Percentiles rank a stretch among this genome's conserved stretches.
These are phyloP conservation scores for Beauveria pseudobassiana DNA, from an alignment of 2,329 filamentous ascomycete species.

Conservation along the genomic window DNA sequence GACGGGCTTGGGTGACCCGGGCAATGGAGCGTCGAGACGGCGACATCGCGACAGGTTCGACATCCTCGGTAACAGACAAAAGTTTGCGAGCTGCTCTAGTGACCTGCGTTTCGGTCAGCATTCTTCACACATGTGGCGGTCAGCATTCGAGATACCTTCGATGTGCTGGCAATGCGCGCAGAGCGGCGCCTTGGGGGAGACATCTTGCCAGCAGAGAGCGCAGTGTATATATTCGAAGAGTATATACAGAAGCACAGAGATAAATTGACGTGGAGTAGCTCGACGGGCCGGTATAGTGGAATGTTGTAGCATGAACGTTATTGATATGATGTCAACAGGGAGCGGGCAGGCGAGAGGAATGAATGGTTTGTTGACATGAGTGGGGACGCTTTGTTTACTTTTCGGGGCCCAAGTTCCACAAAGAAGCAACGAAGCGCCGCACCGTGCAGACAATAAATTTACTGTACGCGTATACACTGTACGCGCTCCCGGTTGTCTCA, in stretches of 20 bases:
- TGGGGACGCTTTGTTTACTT: slow-evolving; percentile 22
- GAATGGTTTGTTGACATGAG: slow-evolving; percentile 17
- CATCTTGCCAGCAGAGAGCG: slow-evolving; percentile 24
- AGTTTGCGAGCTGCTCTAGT: slow-evolving; percentile 27
- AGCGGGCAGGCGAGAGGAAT: not conserved
- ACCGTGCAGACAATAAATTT: not conserved
- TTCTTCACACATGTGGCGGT: slow-evolving; percentile 4
- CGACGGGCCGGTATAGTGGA: slow-evolving; percentile 6
- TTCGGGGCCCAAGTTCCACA: slow-evolving; percentile 13
- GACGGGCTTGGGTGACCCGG: not conserved
- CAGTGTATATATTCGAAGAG: slow-evolving; percentile 10
- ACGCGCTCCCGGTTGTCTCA: not conserved
- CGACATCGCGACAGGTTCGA: slow-evolving; percentile 22
- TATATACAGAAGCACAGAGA: not conserved
- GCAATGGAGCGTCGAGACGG: not conserved
- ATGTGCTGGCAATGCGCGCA: slow-evolving; percentile 32
- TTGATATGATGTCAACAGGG: slow-evolving; percentile 18
- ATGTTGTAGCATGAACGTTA: slow-evolving; percentile 12
- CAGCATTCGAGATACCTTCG: slow-evolving; percentile 26
- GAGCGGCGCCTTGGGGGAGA: slow-evolving; percentile 37
- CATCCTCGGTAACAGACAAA: slow-evolving; percentile 36
- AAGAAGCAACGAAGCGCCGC: slow-evolving; percentile 7
- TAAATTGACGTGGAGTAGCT: slow-evolving; percentile 10
- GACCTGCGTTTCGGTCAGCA: slow-evolving; percentile 15
- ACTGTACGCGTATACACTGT: not conserved